These are phyloP conservation scores for Stropharia rugosoannulata DNA, from an alignment of 768 basidiomycete species.

Conservation along the genomic window DNA sequence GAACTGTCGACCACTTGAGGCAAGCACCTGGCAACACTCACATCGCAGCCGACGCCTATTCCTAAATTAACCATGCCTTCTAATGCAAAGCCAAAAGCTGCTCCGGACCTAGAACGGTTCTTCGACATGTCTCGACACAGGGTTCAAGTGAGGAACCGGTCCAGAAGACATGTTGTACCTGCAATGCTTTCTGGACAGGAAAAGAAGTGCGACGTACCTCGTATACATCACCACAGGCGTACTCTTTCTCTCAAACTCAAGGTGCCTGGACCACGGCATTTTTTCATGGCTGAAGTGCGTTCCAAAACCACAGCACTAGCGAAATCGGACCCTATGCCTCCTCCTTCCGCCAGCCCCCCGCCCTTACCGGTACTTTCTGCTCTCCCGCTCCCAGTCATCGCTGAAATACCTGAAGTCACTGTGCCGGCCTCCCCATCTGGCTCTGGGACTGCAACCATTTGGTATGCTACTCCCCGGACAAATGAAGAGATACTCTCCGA, in stretches of 20 bases:
- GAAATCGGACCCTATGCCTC: not conserved
- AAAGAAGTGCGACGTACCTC: conserved; percentile 24
- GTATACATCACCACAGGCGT: conserved; percentile 10
- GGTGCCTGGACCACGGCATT: not conserved
- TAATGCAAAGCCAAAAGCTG: conserved; percentile 2
- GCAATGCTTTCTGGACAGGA: conserved; percentile 19
- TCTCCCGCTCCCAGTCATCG: not conserved
- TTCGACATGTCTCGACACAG: conserved; percentile 32
- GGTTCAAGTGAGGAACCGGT: conserved; percentile 30
- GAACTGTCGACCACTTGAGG: conserved; percentile 34
- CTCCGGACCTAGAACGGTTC: conserved; percentile 39
- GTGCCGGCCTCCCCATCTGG: conserved; percentile 23
- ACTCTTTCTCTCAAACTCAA: conserved; percentile 4
- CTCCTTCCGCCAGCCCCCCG: not conserved
- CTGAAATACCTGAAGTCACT: conserved; percentile 11
- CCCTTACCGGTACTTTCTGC: not conserved
- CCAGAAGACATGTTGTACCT: conserved; percentile 21
- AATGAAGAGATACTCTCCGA: conserved; percentile 36
- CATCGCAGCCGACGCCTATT: not conserved
- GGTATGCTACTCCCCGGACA: conserved; percentile 29
- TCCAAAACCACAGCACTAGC: not conserved
- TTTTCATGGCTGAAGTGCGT: not conserved
- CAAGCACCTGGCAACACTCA: conserved; percentile 32
- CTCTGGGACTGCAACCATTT: conserved; percentile 34
- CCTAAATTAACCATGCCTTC: not conserved